A percentile compares a stretch with the other conserved stretches of the same genome.
These are phyloP conservation scores for Uronychia binucleata DNA, from an alignment of 73 alveolate species.

Conservation along the genomic window DNA sequence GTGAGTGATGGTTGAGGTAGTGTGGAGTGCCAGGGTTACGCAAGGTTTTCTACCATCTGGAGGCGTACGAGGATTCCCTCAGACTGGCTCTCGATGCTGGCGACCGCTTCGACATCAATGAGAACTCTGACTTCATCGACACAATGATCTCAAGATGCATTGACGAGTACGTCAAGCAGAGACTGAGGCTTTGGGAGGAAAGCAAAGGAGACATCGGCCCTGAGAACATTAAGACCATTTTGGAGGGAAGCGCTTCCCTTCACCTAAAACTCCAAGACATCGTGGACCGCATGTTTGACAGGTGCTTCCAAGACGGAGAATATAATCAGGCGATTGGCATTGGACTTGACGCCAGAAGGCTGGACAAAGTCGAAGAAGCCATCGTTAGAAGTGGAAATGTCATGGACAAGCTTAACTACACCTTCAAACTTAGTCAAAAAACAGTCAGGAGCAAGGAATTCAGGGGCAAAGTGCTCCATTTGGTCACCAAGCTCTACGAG, in stretches of 20 bases:
- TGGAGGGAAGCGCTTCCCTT: neutral
- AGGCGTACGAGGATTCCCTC: conserved; percentile 87
- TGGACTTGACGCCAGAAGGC: conserved; percentile 92
- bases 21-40: no score
- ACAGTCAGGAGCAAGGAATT: conserved; percentile 77
- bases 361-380: conserved; percentile 86
- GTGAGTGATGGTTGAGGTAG: no score
- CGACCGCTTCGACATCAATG: conserved; percentile 80
- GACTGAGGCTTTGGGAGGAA: conserved; percentile 63
- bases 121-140: conserved; percentile 78
- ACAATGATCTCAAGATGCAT: conserved; percentile 88
- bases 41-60: conserved; percentile 88
- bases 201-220: conserved; percentile 47
- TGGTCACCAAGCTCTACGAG: conserved; percentile 68
- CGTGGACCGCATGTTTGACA: conserved; percentile 90
- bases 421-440: conserved; percentile 80
- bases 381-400: conserved; percentile 72
- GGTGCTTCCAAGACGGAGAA: conserved; percentile 83
- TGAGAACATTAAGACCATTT: conserved; percentile 19
- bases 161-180: conserved; percentile 85
- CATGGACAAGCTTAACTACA: conserved; percentile 71
- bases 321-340: conserved; percentile 94
- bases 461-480: conserved; percentile 70
- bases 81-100: conserved; percentile 94
- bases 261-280: conserved; percentile 76